Evolutionary conservation across 768 basidiomycete genomes (phyloP), one percentile per base, ranked within the genome.

Genomic region (Ramaria sp.): DNA sequence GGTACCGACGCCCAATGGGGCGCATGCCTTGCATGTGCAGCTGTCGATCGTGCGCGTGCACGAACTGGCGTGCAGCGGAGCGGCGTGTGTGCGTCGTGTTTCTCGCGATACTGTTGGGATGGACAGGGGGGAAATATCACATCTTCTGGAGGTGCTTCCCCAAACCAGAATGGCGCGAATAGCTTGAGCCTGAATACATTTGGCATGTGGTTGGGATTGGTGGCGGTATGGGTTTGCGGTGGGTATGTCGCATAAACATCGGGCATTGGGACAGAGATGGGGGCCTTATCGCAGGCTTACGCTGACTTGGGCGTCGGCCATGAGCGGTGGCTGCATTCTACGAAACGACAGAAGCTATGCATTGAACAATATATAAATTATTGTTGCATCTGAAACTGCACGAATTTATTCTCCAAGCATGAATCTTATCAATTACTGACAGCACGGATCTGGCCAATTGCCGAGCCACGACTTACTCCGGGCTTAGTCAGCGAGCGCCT

Each of bases 21-120:
- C 0, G 70, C 70, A 22, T 78, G 77, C 49, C 60, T 81, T n/a
- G 75, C 77, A 5, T 80, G 78, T 51, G 77, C 75, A 0, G 59
- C 78, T 13, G 71, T 77, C 25, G 79, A 80, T 48, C 70, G 77
- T 18, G 71, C 71, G 7, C 64, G 74, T 2, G 58, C 50, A 36
- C 28, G 57, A 20, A 13, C 18, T 36, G 62, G 63, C 9, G 41
- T 59, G n/a, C 4, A n/a, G 52, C 51, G 66, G 47, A 57, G 45
- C 5, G 64, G 63, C 10, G 57, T 61, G 24, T 68, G 67, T 47
- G 57, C 16, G 45, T 49, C 45, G 16, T 68, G 67, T 55, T 48
- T 68, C 42, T 51, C 61, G 59, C 59, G 64, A 53, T 67, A 68
- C 52, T 68, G 67, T 56, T 67, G 60, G 62, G 64, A 61, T 41